Percentiles rank a stretch among this genome's conserved stretches.
These are phyloP conservation scores for Barnettozyma sucrosica DNA, from an alignment of 805 yeast genomes.

Conservation along the genomic window DNA sequence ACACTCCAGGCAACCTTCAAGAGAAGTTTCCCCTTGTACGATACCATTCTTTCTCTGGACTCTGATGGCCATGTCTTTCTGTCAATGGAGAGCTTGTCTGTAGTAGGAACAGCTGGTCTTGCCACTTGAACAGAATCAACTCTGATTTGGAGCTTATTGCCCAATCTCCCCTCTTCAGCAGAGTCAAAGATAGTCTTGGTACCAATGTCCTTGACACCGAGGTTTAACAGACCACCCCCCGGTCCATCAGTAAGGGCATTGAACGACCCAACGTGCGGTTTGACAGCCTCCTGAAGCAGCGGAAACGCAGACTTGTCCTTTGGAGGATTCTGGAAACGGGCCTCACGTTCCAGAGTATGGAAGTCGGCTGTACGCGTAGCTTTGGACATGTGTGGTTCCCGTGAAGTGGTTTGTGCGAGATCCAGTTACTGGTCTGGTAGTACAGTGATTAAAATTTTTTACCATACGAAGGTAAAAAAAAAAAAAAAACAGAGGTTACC, in stretches of 20 bases:
- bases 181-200: conserved; percentile 80
- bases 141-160: conserved; percentile 79
- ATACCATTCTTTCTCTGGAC: conserved; percentile 82
- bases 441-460: not conserved
- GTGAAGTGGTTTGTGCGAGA: not conserved
- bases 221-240: conserved; percentile 75
- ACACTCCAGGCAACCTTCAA: conserved; percentile 80
- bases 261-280: conserved; percentile 94
- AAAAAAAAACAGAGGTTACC: not conserved
- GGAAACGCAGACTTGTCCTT: conserved; percentile 80
- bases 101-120: conserved; percentile 69
- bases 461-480: not conserved
- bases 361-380: conserved; percentile 33
- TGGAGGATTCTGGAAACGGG: conserved; percentile 83
- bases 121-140: conserved; percentile 87
- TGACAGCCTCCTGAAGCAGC: conserved; percentile 78
- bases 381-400: conserved; percentile 1
- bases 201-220: conserved; percentile 87
- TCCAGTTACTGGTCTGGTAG: not conserved
- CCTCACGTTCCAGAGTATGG: conserved; percentile 80
- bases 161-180: conserved; percentile 57
- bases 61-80: conserved; percentile 79
- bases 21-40: conserved; percentile 74
- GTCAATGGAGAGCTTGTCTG: conserved; percentile 69
- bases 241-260: conserved; percentile 90